phyloP scores from a whole-genome alignment of 176 grass and related monocot species.

The Chloris gayana region DNA sequence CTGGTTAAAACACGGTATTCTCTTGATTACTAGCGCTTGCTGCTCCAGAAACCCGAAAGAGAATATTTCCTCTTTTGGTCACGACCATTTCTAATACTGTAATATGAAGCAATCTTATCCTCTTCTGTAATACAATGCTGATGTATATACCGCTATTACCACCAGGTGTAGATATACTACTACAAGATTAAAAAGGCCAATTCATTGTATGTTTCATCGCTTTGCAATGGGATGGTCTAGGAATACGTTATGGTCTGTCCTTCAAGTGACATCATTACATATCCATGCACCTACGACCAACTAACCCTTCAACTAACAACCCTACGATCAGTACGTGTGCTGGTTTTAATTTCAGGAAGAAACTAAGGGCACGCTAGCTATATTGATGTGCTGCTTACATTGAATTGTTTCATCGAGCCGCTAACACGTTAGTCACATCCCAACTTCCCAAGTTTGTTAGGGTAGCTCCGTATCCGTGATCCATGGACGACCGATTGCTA shows the following conservation, averaged over 20 bases:
- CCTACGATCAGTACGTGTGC: background rate
- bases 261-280: background rate
- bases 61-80: background rate
- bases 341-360: background rate
- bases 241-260: background rate
- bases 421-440: conserved; percentile 1
- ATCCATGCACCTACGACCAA: conserved; percentile 6
- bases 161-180: background rate
- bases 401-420: background rate
- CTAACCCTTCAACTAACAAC: conserved; percentile 10
- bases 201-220: background rate
- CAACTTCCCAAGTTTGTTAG: conserved; percentile 13
- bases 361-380: background rate
- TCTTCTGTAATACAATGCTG: background rate
- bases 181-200: background rate
- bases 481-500: background rate
- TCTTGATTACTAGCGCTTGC: no score
- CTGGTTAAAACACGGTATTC: conserved; percentile 10
- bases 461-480: conserved; percentile 18
- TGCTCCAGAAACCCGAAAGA: background rate
- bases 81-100: background rate
- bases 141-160: background rate
- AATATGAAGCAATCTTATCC: background rate
- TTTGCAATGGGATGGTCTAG: background rate
- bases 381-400: background rate